Percentiles rank a stretch among this genome's conserved stretches.
Conservation (phyloP, 805 yeast species). For the Zygotorulaspora sp. region DNA sequence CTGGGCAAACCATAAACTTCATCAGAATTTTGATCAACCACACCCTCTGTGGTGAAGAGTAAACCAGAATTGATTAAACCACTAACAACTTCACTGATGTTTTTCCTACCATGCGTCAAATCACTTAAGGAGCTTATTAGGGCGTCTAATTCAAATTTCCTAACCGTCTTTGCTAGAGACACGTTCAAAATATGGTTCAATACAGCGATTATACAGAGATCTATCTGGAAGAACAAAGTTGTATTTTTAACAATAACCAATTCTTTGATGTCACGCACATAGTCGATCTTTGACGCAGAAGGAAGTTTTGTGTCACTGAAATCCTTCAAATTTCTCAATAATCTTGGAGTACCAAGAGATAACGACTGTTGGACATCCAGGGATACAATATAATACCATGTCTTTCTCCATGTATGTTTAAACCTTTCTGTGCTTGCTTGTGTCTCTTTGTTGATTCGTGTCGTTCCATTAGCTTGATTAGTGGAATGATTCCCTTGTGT, state of each 20-base stretch:
- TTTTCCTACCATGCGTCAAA: conserved; percentile 34
- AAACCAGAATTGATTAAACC: conserved; percentile 30
- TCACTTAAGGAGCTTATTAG: conserved; percentile 35
- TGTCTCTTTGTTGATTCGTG: conserved; percentile 21
- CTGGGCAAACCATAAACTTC: conserved; percentile 34
- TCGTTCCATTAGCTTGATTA: conserved; percentile 9
- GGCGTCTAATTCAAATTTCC: conserved; percentile 38
- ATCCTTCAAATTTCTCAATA: conserved; percentile 36
- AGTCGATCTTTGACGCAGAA: conserved; percentile 35
- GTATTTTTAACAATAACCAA: conserved; percentile 45
- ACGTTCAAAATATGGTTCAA: conserved; percentile 34
- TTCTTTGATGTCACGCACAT: conserved; percentile 40
- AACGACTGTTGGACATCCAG: conserved; percentile 43
- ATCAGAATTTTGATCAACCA: conserved; percentile 30
- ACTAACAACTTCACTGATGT: conserved; percentile 28
- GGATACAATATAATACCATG: conserved; percentile 48
- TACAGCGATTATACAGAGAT: conserved; percentile 38
- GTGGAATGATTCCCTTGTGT: conserved; percentile 7
- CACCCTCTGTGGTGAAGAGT: conserved; percentile 31
- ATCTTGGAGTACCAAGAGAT: conserved; percentile 40
- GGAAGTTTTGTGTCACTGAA: conserved; percentile 45
- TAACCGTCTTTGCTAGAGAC: conserved; percentile 39
- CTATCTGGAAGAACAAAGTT: conserved; percentile 44
- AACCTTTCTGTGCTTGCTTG: conserved; percentile 34
- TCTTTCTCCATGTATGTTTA: conserved; percentile 52